These are phyloP conservation scores for Ramaria sp. DNA, from an alignment of 768 basidiomycete species.

Conservation along the genomic window DNA sequence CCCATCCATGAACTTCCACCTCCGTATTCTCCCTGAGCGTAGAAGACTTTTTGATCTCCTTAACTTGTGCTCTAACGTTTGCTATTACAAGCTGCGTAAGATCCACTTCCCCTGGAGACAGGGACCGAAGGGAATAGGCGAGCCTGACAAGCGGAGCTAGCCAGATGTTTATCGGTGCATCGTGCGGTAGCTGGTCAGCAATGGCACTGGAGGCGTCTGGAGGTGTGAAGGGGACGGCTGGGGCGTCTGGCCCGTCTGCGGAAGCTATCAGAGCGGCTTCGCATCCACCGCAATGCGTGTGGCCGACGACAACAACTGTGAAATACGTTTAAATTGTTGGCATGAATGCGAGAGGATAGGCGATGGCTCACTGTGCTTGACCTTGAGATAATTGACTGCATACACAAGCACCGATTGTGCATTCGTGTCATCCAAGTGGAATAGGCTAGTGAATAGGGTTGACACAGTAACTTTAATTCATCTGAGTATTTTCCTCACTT, in stretches of 20 bases:
- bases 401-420: background rate
- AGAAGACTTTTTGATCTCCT: background rate
- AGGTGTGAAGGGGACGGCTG: too few species aligned
- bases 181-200: constrained; percentile 3
- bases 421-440: background rate
- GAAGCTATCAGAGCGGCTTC: background rate
- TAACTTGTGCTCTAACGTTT: constrained; percentile 32
- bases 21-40: background rate
- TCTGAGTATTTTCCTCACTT: background rate
- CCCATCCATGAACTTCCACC: background rate
- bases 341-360: background rate
- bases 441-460: background rate
- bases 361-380: background rate
- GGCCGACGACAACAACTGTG: constrained; percentile 5
- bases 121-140: constrained; percentile 35
- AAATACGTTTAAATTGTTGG: background rate
- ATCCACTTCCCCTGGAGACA: constrained; percentile 22
- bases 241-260: background rate
- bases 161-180: constrained; percentile 56
- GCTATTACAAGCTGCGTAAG: constrained; percentile 29
- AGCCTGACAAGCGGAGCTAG: constrained; percentile 53
- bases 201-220: too few species aligned
- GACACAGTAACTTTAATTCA: background rate
- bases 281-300: background rate
- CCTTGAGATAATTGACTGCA: background rate